phyloP scores from a whole-genome alignment of 1,139 yeast genomes.

The Hyphopichia burtonii region DNA sequence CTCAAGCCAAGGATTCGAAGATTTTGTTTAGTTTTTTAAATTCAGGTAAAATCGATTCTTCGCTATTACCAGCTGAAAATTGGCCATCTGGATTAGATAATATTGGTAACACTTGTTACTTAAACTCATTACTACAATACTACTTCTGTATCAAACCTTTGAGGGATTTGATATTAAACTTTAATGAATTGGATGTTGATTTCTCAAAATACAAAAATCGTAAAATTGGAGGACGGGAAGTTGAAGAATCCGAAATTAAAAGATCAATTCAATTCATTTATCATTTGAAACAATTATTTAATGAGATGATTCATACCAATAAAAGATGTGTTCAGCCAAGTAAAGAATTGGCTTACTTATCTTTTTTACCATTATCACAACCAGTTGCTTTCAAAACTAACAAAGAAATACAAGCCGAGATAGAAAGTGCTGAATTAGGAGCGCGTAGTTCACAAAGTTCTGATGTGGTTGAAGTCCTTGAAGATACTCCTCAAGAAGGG shows the following conservation, averaged over 20 bases:
- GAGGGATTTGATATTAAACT: constrained; percentile 62
- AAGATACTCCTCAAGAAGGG: constrained; percentile 8
- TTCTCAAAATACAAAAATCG: constrained; percentile 29
- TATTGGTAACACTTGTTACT: constrained; percentile 92
- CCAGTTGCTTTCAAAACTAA: constrained; percentile 54
- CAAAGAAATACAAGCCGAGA: background rate
- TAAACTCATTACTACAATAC: constrained; percentile 85
- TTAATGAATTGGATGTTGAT: constrained; percentile 35
- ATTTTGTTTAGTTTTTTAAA: constrained; percentile 52
- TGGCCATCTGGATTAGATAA: constrained; percentile 93
- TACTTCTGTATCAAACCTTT: constrained; percentile 85
- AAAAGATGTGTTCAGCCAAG: constrained; percentile 75
- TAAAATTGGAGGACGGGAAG: constrained; percentile 83
- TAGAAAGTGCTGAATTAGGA: too few species aligned
- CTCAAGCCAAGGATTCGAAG: constrained; percentile 48
- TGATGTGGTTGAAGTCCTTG: constrained; percentile 9
- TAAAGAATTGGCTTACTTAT: constrained; percentile 81
- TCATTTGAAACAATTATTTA: constrained; percentile 66
- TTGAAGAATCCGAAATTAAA: constrained; percentile 68
- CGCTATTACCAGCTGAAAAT: constrained; percentile 57
- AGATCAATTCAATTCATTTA: constrained; percentile 81
- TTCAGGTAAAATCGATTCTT: constrained; percentile 61
- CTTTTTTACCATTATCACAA: constrained; percentile 74
- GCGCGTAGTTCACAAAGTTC: background rate
- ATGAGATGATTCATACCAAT: constrained; percentile 63